Percentiles rank a stretch among this genome's conserved stretches.
phyloP scores from a whole-genome alignment of 257 asterid genomes.

The Solanum okadae region DNA sequence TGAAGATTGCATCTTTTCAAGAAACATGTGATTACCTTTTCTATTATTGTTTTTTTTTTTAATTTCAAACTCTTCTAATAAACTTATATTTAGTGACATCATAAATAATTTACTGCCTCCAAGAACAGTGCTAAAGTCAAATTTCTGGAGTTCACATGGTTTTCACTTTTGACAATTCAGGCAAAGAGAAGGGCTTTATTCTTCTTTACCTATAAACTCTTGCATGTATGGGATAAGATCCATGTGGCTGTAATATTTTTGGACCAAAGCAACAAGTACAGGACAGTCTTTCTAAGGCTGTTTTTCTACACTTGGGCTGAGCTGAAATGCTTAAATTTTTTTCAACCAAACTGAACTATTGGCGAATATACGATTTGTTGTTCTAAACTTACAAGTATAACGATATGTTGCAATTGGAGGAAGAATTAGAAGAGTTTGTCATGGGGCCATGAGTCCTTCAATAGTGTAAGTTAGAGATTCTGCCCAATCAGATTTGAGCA shows the following conservation, averaged over 20 bases:
- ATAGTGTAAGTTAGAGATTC: constrained; percentile 8
- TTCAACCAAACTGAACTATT: neutral
- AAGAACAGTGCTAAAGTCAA: neutral
- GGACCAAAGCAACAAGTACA: neutral
- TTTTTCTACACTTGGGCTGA: neutral
- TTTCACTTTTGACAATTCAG: neutral
- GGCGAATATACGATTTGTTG: neutral
- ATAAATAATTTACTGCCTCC: neutral
- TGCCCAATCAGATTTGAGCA: constrained; percentile 17
- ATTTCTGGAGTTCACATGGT: neutral
- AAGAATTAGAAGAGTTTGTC: neutral
- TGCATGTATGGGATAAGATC: neutral
- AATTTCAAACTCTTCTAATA: neutral
- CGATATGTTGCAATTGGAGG: neutral
- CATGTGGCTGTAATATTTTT: neutral
- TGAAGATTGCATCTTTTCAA: neutral
- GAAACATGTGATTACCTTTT: neutral
- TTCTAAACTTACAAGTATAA: neutral
- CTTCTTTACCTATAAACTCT: neutral
- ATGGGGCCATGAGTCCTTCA: constrained; percentile 16
- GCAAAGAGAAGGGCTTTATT: neutral
- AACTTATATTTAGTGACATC: neutral
- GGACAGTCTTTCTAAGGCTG: neutral
- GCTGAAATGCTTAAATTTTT: neutral
- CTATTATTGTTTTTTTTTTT: neutral